Evolutionary conservation across 1,284 basidiomycete genomes (phyloP).

Genomic region (Ganoderma lingzhi): DNA sequence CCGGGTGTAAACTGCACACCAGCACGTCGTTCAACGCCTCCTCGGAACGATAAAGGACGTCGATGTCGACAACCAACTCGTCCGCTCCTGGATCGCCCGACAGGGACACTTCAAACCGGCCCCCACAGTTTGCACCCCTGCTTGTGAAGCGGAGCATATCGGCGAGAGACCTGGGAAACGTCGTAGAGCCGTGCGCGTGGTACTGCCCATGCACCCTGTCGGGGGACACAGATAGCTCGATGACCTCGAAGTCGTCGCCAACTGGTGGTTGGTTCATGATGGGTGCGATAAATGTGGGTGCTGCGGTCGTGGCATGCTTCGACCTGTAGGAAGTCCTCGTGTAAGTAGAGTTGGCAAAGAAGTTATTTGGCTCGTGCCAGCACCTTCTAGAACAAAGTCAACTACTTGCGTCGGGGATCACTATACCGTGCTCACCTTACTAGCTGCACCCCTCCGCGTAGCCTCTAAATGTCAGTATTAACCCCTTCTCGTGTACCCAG

Average conservation of each 20-base stretch:
- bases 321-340: neutral
- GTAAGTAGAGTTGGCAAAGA: neutral
- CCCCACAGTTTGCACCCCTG: slow-evolving; percentile 36
- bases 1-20: slow-evolving; percentile 21
- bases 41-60: slow-evolving; percentile 31
- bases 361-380: neutral
- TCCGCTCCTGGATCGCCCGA: slow-evolving; percentile 26
- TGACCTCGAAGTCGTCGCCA: neutral
- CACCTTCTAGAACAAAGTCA: slow-evolving; percentile 6
- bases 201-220: neutral
- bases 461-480: neutral
- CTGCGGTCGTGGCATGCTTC: neutral
- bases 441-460: neutral
- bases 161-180: slow-evolving; percentile 33
- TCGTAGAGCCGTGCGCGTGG: slow-evolving; percentile 31
- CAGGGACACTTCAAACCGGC: slow-evolving; percentile 35
- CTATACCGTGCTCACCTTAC: neutral
- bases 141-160: slow-evolving; percentile 38
- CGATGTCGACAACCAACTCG: slow-evolving; percentile 32
- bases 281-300: neutral
- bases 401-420: neutral
- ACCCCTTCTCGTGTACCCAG: too few relatives aligned
- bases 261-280: slow-evolving; percentile 2
- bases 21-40: slow-evolving; percentile 30
- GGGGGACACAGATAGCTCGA: neutral